Conservation (phyloP, 495 filamentous ascomycete species). For the Terfezia claveryi region DNA sequence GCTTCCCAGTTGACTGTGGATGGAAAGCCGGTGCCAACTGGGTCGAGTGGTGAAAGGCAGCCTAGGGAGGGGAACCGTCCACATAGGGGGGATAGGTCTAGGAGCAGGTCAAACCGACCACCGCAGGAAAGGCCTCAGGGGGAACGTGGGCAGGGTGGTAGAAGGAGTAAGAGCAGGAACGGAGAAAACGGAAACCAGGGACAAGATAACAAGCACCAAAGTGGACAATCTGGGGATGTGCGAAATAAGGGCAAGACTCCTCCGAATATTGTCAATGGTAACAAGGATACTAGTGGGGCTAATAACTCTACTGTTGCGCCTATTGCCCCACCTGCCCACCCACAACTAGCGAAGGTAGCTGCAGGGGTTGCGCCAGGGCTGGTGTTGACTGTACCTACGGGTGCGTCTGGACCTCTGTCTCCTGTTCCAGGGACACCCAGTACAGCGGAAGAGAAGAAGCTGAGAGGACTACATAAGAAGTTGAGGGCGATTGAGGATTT, state of each 20-base stretch:
- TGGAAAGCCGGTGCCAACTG: constrained; percentile 3
- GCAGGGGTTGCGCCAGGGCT: not conserved
- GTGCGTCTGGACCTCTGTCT: not conserved
- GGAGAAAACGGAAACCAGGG: constrained; percentile 6
- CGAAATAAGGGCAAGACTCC: constrained; percentile 3
- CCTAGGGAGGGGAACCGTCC: not conserved
- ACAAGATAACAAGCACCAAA: constrained; percentile 12
- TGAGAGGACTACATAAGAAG: constrained; percentile 82
- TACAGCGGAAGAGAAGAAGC: constrained; percentile 41
- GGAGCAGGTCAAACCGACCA: not conserved
- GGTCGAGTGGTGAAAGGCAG: not conserved
- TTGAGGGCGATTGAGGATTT: constrained; percentile 91
- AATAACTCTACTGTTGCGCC: constrained; percentile 9
- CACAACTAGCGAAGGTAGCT: not conserved
- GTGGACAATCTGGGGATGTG: constrained; percentile 3
- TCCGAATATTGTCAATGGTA: not conserved
- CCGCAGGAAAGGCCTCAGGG: not conserved
- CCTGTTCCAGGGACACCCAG: constrained; percentile 7
- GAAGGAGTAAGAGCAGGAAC: constrained; percentile 13
- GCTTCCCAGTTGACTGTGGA: not conserved
- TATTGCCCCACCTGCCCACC: not conserved
- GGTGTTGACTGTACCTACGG: not conserved
- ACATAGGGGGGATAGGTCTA: not conserved
- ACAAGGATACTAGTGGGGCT: not conserved
- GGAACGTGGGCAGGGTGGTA: not conserved